Evolutionary conservation across 2,329 filamentous ascomycete species (phyloP), one percentile per base, ranked within the genome.

Genomic region (Aspergillus awamori): DNA sequence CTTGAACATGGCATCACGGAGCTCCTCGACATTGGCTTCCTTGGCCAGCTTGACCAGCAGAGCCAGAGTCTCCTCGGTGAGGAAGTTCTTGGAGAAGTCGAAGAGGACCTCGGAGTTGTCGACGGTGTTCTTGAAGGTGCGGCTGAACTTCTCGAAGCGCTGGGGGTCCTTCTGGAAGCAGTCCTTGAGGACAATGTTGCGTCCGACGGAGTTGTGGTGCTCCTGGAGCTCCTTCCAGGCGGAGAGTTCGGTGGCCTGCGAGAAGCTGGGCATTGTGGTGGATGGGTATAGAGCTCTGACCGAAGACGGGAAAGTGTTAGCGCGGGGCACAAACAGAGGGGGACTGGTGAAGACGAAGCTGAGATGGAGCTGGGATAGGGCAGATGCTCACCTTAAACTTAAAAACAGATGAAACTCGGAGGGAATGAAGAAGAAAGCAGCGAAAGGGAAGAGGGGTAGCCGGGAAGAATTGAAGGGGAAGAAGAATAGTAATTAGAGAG

Each of bases 81-180:
- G 79, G 80, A 99, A 93, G 87, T 99, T 99, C 88, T 99, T 99
- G 83, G 90, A 95, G 82, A 97, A 99, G 81, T 99, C 95, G 80
- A 98, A 99, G 66, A 99, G 87, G 73, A 96, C 95, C 67, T 97
- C 92, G 69, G 87, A 89, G 73, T 85, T 85, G 73, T 96, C 91
- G 69, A 90, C 89, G 57, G 86, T 78, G 79, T 92, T 93, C 71
- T 86, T 82, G 80, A 98, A 97, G 73, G 86, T 92, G 77, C 89
- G 91, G 76, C 88, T 91, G 83, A 97, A 93, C 81, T 95, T 96
- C 74, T 89, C 81, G 83, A 97, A 98, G 65, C 95, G 92, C 75
- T 90, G 77, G 53, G 93, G 88, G 77, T 99, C 93, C 70, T 92
- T 88, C 73, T 91, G 85, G 80, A 98, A 99, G 76, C 92, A 91